Conservation (phyloP, 345 rosid genomes). For the Brassica carinata region DNA sequence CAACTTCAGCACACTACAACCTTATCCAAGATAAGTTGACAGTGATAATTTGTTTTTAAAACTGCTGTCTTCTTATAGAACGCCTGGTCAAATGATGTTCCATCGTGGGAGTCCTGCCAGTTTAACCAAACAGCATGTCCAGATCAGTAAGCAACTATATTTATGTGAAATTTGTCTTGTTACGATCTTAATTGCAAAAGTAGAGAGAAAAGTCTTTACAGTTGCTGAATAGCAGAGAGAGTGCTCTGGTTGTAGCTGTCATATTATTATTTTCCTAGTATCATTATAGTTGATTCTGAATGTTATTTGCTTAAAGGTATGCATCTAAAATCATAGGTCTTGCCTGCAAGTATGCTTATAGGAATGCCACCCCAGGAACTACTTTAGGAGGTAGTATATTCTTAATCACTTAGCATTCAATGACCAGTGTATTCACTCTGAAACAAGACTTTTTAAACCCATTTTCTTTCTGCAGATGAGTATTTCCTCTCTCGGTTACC, state of each 20-base stretch:
- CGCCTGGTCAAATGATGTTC: slow-evolving; percentile 60
- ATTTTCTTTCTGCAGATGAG: slow-evolving; percentile 50
- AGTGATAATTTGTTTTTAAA: background rate
- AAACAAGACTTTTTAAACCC: background rate
- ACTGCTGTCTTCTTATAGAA: slow-evolving; percentile 45
- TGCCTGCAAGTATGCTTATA: slow-evolving; percentile 91
- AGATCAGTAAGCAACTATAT: slow-evolving; percentile 51
- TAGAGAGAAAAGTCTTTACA: background rate
- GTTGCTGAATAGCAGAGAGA: background rate
- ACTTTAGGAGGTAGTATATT: slow-evolving; percentile 65
- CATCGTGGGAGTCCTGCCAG: slow-evolving; percentile 62
- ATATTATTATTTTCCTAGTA: background rate
- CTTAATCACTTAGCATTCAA: background rate
- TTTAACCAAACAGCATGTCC: slow-evolving; percentile 69
- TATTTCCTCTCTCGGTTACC: slow-evolving; percentile 83
- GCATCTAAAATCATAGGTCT: slow-evolving; percentile 83
- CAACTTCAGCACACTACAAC: background rate
- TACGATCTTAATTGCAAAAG: background rate
- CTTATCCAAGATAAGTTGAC: slow-evolving; percentile 14
- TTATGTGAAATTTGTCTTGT: background rate
- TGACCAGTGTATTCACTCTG: background rate
- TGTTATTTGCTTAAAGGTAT: slow-evolving; percentile 48
- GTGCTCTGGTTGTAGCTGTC: background rate
- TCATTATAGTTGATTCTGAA: slow-evolving; percentile 3
- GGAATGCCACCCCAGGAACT: slow-evolving; percentile 85